Conservation (phyloP, 768 basidiomycete species). For the Daedaleopsis sinensis region DNA sequence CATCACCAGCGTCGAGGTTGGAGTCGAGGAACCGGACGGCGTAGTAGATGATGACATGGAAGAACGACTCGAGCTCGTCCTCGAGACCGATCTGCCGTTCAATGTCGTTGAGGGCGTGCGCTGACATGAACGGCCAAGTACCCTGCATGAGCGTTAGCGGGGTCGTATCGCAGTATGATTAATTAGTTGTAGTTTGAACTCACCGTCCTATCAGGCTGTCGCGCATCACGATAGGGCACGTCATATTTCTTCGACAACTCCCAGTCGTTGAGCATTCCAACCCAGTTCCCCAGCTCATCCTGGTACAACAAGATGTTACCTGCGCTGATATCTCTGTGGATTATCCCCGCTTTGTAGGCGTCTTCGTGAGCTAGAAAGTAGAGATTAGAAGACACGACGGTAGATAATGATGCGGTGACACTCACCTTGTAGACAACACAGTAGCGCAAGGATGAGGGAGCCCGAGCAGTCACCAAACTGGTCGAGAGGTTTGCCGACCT, state of each 20-base stretch:
- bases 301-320: slow-evolving; percentile 10
- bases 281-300: neutral
- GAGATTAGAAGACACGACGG: neutral
- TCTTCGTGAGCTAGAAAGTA: neutral
- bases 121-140: slow-evolving; percentile 15
- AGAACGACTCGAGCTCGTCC: slow-evolving; percentile 13
- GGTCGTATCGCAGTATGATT: neutral
- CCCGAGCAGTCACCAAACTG: neutral
- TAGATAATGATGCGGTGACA: neutral
- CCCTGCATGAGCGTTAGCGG: neutral
- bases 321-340: slow-evolving; percentile 14
- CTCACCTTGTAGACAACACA: neutral
- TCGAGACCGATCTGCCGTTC: neutral
- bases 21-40: slow-evolving; percentile 5
- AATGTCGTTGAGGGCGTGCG: neutral
- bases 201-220: slow-evolving; percentile 3
- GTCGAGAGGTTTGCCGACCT: neutral
- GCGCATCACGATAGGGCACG: neutral
- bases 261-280: slow-evolving; percentile 10
- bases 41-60: slow-evolving; percentile 9
- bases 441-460: neutral
- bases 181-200: neutral
- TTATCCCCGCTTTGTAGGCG: neutral
- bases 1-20: neutral
- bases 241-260: slow-evolving; percentile 4